phyloP scores from a whole-genome alignment of 169 alveolate species.

The Eimeria falciformis region DNA sequence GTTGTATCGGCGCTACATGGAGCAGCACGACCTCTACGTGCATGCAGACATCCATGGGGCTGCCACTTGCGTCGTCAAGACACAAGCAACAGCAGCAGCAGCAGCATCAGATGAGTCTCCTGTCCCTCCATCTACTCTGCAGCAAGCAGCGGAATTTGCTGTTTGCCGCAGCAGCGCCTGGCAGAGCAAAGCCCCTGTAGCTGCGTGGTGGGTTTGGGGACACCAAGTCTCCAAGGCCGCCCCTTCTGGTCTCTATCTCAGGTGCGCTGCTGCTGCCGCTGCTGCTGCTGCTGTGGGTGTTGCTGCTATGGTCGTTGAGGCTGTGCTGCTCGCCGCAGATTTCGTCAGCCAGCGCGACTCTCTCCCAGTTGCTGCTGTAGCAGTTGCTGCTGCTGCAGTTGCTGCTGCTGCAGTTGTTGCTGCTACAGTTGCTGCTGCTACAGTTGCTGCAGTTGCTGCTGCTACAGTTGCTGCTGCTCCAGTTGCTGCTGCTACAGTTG shows the following conservation, averaged over 20 bases:
- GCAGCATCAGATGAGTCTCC: slow-evolving; percentile 71
- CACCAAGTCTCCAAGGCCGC: slow-evolving; percentile 97
- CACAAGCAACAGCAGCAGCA: not conserved
- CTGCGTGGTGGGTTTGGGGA: slow-evolving; percentile 98
- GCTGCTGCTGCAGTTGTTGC: not conserved
- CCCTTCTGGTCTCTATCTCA: slow-evolving; percentile 85
- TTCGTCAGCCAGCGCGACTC: not conserved
- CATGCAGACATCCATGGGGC: slow-evolving; percentile 99
- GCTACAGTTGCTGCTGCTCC: not conserved
- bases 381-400: not conserved
- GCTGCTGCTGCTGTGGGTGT: not conserved
- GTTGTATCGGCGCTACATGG: slow-evolving; percentile 94
- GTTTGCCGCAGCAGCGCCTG: slow-evolving; percentile 96
- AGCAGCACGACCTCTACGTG: slow-evolving; percentile 92
- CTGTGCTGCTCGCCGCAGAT: not conserved
- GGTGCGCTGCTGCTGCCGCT: not conserved
- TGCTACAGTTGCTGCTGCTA: slow-evolving; percentile 14
- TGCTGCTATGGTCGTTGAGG: not conserved
- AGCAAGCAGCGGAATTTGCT: slow-evolving; percentile 87
- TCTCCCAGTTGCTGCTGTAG: not conserved
- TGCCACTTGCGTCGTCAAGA: slow-evolving; percentile 96
- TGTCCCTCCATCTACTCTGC: slow-evolving; percentile 68
- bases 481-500: not conserved
- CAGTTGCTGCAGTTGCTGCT: not conserved
- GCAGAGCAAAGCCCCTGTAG: slow-evolving; percentile 92